Evolutionary conservation across 2,329 filamentous ascomycete genomes (phyloP).

Genomic region (Fusarium globosum): DNA sequence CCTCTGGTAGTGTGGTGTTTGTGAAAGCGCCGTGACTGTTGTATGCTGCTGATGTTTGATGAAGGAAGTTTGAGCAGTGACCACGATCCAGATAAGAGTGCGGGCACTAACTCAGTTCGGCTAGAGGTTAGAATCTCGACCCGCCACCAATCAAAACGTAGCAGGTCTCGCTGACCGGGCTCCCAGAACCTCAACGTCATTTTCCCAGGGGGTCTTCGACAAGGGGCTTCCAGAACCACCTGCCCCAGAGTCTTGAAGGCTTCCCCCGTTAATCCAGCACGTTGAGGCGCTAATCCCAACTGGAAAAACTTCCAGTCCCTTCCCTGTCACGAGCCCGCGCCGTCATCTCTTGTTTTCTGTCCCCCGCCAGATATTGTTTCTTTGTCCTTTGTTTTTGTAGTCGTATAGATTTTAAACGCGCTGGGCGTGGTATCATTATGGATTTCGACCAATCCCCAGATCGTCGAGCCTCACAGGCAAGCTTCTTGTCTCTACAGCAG

Average conservation of each 20-base stretch:
- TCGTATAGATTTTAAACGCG: not conserved
- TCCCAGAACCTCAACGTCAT: constrained; percentile 42
- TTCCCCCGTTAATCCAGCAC: constrained; percentile 22
- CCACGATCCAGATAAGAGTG: constrained; percentile 9
- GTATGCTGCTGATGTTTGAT: constrained; percentile 7
- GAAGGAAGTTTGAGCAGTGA: constrained; percentile 18
- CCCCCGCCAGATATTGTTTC: constrained; percentile 31
- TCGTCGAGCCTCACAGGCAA: constrained; percentile 42
- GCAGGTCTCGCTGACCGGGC: constrained; percentile 38
- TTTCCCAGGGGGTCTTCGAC: constrained; percentile 21
- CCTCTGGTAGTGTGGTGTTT: not conserved
- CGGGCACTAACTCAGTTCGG: not conserved
- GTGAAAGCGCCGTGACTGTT: not conserved
- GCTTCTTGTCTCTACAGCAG: constrained; percentile 74
- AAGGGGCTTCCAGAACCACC: constrained; percentile 37
- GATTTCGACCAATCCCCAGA: constrained; percentile 37
- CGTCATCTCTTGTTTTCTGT: constrained; percentile 26
- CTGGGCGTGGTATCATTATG: constrained; percentile 37
- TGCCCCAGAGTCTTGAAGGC: constrained; percentile 34
- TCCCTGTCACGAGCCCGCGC: constrained; percentile 28
- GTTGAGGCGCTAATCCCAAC: constrained; percentile 45
- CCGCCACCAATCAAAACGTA: constrained; percentile 33
- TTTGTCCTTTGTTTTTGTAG: not conserved
- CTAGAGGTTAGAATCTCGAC: not conserved
- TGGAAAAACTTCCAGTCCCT: constrained; percentile 28